phyloP scores from a whole-genome alignment of 1,284 basidiomycete genomes.

The Austroboletus niveus region DNA sequence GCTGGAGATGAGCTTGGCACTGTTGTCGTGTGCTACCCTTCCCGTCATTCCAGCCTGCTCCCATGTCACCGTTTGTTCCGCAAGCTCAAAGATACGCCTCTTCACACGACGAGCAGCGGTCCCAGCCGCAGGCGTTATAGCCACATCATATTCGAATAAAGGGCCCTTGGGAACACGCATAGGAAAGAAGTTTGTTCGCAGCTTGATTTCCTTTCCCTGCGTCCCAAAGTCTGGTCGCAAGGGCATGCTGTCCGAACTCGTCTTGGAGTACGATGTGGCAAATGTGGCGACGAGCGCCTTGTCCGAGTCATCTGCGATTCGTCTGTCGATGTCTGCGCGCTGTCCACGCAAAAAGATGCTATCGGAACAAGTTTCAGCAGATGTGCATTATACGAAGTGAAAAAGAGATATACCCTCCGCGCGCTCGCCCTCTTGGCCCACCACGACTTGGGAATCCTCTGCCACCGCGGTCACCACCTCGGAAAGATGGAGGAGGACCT shows the following conservation, averaged over 20 bases:
- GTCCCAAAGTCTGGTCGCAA: slow-evolving; percentile 68
- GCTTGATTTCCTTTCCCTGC: slow-evolving; percentile 53
- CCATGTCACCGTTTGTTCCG: slow-evolving; percentile 62
- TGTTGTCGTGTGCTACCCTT: slow-evolving; percentile 66
- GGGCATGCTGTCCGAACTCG: slow-evolving; percentile 51
- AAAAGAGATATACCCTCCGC: slow-evolving; percentile 46
- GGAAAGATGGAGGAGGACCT: slow-evolving; percentile 24
- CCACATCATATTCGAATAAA: slow-evolving; percentile 67
- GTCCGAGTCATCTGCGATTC: slow-evolving; percentile 57
- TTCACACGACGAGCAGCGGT: slow-evolving; percentile 56
- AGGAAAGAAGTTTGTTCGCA: slow-evolving; percentile 77
- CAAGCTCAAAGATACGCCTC: slow-evolving; percentile 68
- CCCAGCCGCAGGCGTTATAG: slow-evolving; percentile 53
- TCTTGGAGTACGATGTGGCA: slow-evolving; percentile 38
- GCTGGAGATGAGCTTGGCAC: slow-evolving; percentile 61
- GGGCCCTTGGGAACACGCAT: slow-evolving; percentile 59
- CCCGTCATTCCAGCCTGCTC: slow-evolving; percentile 46
- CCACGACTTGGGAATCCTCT: slow-evolving; percentile 35
- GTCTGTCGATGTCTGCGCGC: slow-evolving; percentile 54
- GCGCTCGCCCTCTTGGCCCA: slow-evolving; percentile 37
- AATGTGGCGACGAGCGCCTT: slow-evolving; percentile 55
- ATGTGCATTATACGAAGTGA: not conserved
- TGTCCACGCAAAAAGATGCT: slow-evolving; percentile 54
- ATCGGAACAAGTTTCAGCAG: slow-evolving; percentile 7
- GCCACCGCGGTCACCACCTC: slow-evolving; percentile 28